Evolutionary conservation across 2,329 filamentous ascomycete genomes (phyloP), one percentile per base, ranked within the genome.

Genomic region (Aspergillus sp.): DNA sequence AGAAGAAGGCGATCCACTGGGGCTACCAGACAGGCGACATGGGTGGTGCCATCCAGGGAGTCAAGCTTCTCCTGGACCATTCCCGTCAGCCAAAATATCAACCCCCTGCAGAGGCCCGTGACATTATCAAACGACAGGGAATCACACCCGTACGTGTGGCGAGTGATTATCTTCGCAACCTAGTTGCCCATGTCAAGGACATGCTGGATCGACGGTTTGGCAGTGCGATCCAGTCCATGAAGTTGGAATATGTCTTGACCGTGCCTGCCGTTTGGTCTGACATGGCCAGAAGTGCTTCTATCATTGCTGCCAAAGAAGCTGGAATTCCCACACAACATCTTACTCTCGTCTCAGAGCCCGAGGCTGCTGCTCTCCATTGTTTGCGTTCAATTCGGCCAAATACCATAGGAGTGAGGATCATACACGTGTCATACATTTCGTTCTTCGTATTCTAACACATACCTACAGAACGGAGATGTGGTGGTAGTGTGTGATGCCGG

Each of bases 401-500:
- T 33, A 53, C 56, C 1, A 58, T 71, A 19, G 40, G 51, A 30
- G 66, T 64, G 3, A 24, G 13, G 4, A 17, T 50, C 19, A 46
- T 19, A 22, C n/a, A n/a, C n/a, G n/a, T n/a, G n/a, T n/a, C n/a
- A n/a, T n/a, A n/a, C n/a, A n/a, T n/a, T n/a, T n/a, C n/a, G n/a
- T n/a, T n/a, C n/a, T n/a, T n/a, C n/a, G n/a, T n/a, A n/a, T n/a
- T n/a, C n/a, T n/a, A 22, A 22, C 20, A 22, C 20, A 22, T 22
- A 6, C 20, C 20, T 36, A 40, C 33, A 70, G 57, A 49, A 61
- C 32, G 59, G 55, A 0, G 68, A 73, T 50, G 64, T 59, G 0
- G 61, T 72, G 16, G 52, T 72, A 9, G 60, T 72, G 3, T 73
- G 69, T 40, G 70, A 74, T 53, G 70, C 69, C 13, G 71, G 70